These are phyloP conservation scores for Hysterium pulicare DNA, from an alignment of 2,329 filamentous ascomycete species.

Conservation along the genomic window DNA sequence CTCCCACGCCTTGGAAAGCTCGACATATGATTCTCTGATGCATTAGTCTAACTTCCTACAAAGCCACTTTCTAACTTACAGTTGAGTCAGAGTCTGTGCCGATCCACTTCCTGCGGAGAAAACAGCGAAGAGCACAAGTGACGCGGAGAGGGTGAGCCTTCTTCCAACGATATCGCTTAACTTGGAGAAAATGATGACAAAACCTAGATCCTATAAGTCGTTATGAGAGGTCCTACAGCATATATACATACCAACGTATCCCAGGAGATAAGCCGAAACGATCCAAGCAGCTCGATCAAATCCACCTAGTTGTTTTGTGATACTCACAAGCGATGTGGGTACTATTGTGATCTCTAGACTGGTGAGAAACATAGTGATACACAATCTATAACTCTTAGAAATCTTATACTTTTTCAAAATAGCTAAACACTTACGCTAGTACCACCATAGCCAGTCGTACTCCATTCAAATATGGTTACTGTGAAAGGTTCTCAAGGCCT, in stretches of 20 bases:
- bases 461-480: too few relatives aligned
- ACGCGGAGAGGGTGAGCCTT: conserved; percentile 17
- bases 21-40: not conserved
- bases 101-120: conserved; percentile 32
- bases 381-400: too few relatives aligned
- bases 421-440: too few relatives aligned
- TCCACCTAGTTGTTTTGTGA: conserved; percentile 26
- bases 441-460: too few relatives aligned
- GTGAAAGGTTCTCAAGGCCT: too few relatives aligned
- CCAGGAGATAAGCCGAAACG: conserved; percentile 29
- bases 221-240: too few relatives aligned
- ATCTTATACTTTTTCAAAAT: too few relatives aligned
- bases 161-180: conserved; percentile 32
- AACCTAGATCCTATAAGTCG: too few relatives aligned
- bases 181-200: conserved; percentile 31
- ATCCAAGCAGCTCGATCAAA: conserved; percentile 32
- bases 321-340: conserved; percentile 30
- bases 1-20: not conserved
- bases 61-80: conserved; percentile 12
- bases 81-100: conserved; percentile 25
- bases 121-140: conserved; percentile 22
- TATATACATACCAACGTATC: conserved; percentile 34
- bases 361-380: conserved; percentile 29
- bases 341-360: conserved; percentile 35
- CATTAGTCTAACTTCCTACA: not conserved